phyloP scores from a whole-genome alignment of 768 basidiomycete species.

The Hydnum rufescens region DNA sequence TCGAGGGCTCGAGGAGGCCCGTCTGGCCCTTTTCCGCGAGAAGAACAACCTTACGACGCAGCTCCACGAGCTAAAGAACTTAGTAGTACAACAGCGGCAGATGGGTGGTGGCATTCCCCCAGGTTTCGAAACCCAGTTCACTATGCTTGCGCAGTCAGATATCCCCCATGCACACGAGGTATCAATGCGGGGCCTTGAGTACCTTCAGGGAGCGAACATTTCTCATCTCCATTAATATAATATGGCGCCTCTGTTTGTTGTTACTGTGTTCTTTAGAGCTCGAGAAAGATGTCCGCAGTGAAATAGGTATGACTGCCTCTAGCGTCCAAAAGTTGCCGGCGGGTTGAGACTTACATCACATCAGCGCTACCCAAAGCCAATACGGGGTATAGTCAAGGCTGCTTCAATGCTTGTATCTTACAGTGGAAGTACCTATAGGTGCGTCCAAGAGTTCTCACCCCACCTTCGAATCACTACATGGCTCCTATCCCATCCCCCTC shows the following conservation, averaged over 20 bases:
- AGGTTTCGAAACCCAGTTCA: neutral
- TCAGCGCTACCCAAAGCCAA: too few relatives aligned
- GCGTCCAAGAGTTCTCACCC: too few relatives aligned
- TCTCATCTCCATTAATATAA: neutral
- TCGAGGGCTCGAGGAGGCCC: slow-evolving; percentile 60
- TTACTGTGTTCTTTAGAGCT: too few relatives aligned
- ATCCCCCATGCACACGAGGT: neutral
- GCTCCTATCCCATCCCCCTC: neutral
- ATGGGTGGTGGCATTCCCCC: neutral
- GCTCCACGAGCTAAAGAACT: slow-evolving; percentile 27
- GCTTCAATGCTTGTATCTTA: too few relatives aligned
- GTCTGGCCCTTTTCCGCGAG: slow-evolving; percentile 63
- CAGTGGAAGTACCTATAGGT: too few relatives aligned
- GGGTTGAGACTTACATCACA: too few relatives aligned
- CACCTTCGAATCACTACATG: too few relatives aligned
- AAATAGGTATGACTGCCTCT: too few relatives aligned
- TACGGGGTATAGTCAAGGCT: too few relatives aligned
- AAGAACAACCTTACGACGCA: slow-evolving; percentile 48
- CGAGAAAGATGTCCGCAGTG: too few relatives aligned
- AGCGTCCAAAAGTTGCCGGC: too few relatives aligned
- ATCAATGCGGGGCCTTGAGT: neutral
- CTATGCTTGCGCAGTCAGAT: neutral
- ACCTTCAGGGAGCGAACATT: neutral
- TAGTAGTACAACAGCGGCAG: slow-evolving; percentile 18
- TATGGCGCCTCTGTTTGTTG: too few relatives aligned